Evolutionary conservation across 2,329 filamentous ascomycete species (phyloP).

Genomic region (Colletotrichum gloeosporioides): DNA sequence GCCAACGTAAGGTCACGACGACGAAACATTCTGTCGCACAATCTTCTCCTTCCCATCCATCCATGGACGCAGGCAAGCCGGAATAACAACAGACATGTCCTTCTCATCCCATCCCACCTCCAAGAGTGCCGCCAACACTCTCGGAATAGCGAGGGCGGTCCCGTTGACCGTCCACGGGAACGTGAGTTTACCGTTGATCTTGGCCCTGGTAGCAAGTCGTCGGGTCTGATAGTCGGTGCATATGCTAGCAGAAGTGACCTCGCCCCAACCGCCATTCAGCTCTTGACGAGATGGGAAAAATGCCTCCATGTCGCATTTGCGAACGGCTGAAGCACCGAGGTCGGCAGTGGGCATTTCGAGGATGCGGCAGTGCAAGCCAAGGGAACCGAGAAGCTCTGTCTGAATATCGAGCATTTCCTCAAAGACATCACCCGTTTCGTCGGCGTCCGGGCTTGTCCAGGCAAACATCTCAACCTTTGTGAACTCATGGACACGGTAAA

Average conservation of each 20-base stretch:
- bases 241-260: constrained; percentile 88
- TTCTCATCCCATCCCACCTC: constrained; percentile 89
- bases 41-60: constrained; percentile 81
- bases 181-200: constrained; percentile 59
- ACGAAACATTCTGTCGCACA: constrained; percentile 32
- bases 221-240: constrained; percentile 96
- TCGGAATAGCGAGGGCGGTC: constrained; percentile 88
- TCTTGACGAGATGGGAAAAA: constrained; percentile 83
- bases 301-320: constrained; percentile 93
- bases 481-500: constrained; percentile 98
- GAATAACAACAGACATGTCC: constrained; percentile 71
- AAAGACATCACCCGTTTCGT: constrained; percentile 66
- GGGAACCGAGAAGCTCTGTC: constrained; percentile 76
- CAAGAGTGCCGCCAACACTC: constrained; percentile 85
- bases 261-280: constrained; percentile 80
- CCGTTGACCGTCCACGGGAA: constrained; percentile 95
- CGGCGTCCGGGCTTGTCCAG: constrained; percentile 72
- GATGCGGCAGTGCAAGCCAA: constrained; percentile 85
- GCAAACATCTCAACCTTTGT: constrained; percentile 98
- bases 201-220: constrained; percentile 77
- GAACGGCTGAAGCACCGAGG: constrained; percentile 83
- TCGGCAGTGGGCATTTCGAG: constrained; percentile 92
- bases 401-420: constrained; percentile 88
- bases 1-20: background rate
- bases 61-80: constrained; percentile 79